phyloP scores from a whole-genome alignment of 192 early-diverging fungal genomes.

The Podochytrium sp. region DNA sequence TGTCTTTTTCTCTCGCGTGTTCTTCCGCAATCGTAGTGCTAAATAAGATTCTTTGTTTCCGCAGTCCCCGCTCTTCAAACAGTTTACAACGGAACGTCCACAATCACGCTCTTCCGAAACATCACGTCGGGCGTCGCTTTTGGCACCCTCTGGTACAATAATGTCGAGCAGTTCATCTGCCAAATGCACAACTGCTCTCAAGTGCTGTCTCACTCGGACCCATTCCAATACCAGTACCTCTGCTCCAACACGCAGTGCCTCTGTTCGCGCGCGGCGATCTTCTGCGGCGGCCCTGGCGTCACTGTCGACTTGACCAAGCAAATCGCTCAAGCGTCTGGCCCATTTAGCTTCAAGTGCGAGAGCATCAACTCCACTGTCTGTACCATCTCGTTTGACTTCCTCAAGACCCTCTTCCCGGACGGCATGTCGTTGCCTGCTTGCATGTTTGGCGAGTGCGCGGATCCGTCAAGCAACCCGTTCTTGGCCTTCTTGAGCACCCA shows the following conservation, averaged over 20 bases:
- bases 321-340: constrained; percentile 45
- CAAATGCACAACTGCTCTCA: constrained; percentile 42
- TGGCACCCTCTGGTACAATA: no score
- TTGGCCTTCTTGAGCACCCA: neutral
- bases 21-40: neutral
- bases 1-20: neutral
- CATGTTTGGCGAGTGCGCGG: constrained; percentile 60
- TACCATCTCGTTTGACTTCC: constrained; percentile 27
- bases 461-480: constrained; percentile 39
- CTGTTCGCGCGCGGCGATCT: constrained; percentile 45
- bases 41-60: neutral
- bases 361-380: constrained; percentile 40
- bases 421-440: constrained; percentile 56
- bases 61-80: constrained; percentile 49
- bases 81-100: no score
- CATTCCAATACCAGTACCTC: constrained; percentile 23
- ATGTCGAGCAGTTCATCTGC: constrained; percentile 56
- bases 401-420: constrained; percentile 46
- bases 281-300: constrained; percentile 56
- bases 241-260: constrained; percentile 48
- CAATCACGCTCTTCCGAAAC: no score
- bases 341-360: constrained; percentile 47
- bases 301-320: constrained; percentile 38
- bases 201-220: constrained; percentile 16
- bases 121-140: no score